phyloP scores from a whole-genome alignment of 1,284 basidiomycete genomes.

The Ganoderma sinense region DNA sequence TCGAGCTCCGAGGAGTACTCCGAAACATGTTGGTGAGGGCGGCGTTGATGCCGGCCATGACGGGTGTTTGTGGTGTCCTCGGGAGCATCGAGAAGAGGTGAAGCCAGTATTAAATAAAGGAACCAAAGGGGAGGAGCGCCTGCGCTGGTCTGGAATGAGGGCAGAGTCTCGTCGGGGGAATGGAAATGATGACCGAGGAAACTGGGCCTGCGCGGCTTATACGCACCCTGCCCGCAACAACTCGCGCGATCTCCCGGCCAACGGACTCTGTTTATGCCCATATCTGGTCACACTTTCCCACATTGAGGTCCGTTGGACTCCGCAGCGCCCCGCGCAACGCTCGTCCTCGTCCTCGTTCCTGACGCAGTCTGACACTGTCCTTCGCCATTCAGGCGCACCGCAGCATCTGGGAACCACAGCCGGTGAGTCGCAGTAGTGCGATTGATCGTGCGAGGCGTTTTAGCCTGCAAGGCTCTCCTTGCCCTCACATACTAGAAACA shows the following conservation, averaged over 20 bases:
- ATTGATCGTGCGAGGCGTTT: conserved; percentile 5
- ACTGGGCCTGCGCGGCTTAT: not conserved
- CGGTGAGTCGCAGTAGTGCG: not conserved
- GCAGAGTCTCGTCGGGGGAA: not conserved
- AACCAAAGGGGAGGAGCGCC: conserved; percentile 30
- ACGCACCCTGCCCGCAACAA: not conserved
- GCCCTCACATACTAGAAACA: not conserved
- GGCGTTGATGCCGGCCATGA: conserved; percentile 32
- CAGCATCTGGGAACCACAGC: not conserved
- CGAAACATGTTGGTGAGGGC: conserved; percentile 31
- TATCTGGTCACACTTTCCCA: not conserved
- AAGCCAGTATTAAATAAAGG: conserved; percentile 26
- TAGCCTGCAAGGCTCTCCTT: not conserved
- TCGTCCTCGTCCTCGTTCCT: not conserved
- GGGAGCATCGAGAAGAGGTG: conserved; percentile 11
- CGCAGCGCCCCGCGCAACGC: not conserved
- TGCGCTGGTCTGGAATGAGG: conserved; percentile 26
- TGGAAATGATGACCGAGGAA: conserved; percentile 7
- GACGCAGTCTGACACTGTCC: not conserved
- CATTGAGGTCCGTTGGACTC: not conserved
- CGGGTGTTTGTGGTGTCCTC: conserved; percentile 21
- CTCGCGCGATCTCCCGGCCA: conserved; percentile 8
- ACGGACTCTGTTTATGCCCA: not conserved
- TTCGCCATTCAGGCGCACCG: not conserved
- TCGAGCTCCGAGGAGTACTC: conserved; percentile 9